A percentile compares a stretch with the other conserved stretches of the same genome.
These are phyloP conservation scores for Myrmaecium sp. DNA, from an alignment of 2,329 filamentous ascomycete species.

Conservation along the genomic window DNA sequence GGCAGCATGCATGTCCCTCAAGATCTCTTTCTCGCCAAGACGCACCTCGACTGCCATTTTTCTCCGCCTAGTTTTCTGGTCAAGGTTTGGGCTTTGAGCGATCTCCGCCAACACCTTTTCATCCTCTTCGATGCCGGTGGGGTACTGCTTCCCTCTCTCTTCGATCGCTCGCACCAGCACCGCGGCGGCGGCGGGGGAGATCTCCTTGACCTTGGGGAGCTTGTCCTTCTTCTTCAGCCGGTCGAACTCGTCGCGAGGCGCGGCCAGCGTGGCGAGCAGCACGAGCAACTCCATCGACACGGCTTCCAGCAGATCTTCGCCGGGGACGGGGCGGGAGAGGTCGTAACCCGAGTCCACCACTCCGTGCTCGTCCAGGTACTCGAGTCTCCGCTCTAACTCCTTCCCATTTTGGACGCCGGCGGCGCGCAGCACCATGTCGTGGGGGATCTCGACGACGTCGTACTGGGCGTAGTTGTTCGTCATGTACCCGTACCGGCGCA, in stretches of 20 bases:
- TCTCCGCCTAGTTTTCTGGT: constrained; percentile 16
- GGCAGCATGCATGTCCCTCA: constrained; percentile 34
- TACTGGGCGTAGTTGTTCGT: constrained; percentile 59
- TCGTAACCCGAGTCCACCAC: constrained; percentile 62
- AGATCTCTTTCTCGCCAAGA: constrained; percentile 53
- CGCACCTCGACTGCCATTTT: constrained; percentile 51
- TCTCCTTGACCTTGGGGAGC: constrained; percentile 25
- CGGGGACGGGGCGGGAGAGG: constrained; percentile 16
- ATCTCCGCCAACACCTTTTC: too few relatives aligned
- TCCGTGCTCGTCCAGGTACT: constrained; percentile 43
- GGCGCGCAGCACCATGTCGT: constrained; percentile 36
- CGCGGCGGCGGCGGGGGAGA: constrained; percentile 20
- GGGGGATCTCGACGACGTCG: constrained; percentile 67
- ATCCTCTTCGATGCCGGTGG: constrained; percentile 37
- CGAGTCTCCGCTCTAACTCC: constrained; percentile 17
- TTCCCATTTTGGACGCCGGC: too few relatives aligned
- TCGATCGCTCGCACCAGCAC: constrained; percentile 24
- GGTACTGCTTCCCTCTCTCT: constrained; percentile 30
- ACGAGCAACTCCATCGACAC: constrained; percentile 25
- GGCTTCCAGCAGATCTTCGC: constrained; percentile 16
- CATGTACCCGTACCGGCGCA: constrained; percentile 78
- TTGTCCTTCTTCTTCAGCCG: constrained; percentile 24
- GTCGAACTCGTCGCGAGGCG: constrained; percentile 23
- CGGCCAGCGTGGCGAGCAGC: constrained; percentile 28
- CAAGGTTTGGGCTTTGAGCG: too few relatives aligned